Evolutionary conservation across 805 yeast species (phyloP).

Genomic region (Sugiyamaella smithiae): DNA sequence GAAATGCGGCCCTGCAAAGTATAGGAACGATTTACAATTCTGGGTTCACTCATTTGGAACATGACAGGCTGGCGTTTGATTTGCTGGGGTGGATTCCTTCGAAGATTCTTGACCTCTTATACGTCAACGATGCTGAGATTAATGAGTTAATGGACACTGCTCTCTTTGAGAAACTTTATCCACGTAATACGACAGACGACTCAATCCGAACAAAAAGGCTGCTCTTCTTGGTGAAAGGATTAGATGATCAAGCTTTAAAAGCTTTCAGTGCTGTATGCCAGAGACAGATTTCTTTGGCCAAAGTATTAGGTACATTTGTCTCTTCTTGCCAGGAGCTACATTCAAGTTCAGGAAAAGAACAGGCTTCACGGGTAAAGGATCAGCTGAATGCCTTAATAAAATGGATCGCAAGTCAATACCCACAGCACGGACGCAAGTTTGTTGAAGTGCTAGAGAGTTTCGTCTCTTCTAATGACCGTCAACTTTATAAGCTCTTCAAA

Average conservation of each 20-base stretch:
- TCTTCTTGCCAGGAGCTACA: conserved; percentile 5
- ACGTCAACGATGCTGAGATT: conserved; percentile 67
- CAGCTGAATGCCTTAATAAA: conserved; percentile 43
- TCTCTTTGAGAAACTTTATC: conserved; percentile 59
- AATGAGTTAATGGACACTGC: conserved; percentile 62
- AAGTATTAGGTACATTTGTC: conserved; percentile 39
- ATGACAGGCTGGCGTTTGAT: conserved; percentile 30
- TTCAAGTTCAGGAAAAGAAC: background rate
- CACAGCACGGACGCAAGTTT: conserved; percentile 46
- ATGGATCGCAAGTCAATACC: conserved; percentile 60
- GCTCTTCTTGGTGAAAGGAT: conserved; percentile 44
- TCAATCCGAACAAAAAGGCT: conserved; percentile 52
- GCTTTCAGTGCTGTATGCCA: conserved; percentile 67
- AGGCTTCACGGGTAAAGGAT: conserved; percentile 32
- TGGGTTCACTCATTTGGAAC: conserved; percentile 36
- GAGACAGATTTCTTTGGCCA: conserved; percentile 53
- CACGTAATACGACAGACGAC: conserved; percentile 42
- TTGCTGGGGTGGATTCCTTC: conserved; percentile 58
- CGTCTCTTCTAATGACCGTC: conserved; percentile 51
- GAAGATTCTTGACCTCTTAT: conserved; percentile 59
- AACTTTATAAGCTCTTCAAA: conserved; percentile 51
- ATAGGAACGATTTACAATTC: conserved; percentile 56
- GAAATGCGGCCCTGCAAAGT: conserved; percentile 55
- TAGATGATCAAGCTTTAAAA: conserved; percentile 57
- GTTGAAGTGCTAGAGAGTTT: conserved; percentile 52